These are phyloP conservation scores for Apostasia shenzhenica DNA, from an alignment of 106 monocot species.

Conservation along the genomic window DNA sequence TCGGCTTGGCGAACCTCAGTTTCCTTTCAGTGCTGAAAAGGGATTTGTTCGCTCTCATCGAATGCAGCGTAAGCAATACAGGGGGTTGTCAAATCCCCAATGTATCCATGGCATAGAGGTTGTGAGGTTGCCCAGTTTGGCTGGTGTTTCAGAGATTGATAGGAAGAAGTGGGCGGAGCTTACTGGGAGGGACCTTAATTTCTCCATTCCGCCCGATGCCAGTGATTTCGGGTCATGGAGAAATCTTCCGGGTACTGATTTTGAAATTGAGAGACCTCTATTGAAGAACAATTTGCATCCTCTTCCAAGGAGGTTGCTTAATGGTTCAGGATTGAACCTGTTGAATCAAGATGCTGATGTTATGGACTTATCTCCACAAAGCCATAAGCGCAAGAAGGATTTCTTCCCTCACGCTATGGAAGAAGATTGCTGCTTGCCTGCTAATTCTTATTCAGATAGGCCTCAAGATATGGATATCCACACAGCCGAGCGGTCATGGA, in stretches of 20 bases:
- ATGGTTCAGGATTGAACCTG: constrained; percentile 18
- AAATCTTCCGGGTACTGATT: constrained; percentile 28
- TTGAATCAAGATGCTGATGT: constrained; percentile 17
- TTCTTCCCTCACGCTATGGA: constrained; percentile 20
- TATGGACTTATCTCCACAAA: constrained; percentile 21
- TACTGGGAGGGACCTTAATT: constrained; percentile 31
- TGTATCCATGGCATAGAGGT: constrained; percentile 38
- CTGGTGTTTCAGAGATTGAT: constrained; percentile 18
- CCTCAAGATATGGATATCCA: constrained; percentile 27
- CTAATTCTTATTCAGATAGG: constrained; percentile 7
- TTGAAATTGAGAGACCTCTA: constrained; percentile 32
- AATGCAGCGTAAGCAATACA: constrained; percentile 41
- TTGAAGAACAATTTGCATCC: constrained; percentile 5
- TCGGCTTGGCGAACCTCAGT: constrained; percentile 32
- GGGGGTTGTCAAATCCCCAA: constrained; percentile 36
- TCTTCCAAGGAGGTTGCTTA: constrained; percentile 15
- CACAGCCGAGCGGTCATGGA: constrained; percentile 20
- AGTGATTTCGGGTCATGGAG: constrained; percentile 36
- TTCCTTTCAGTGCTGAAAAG: constrained; percentile 29
- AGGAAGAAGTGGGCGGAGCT: constrained; percentile 35
- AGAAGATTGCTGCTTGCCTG: constrained; percentile 18
- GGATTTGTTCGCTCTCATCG: constrained; percentile 35
- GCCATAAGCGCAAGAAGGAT: constrained; percentile 32
- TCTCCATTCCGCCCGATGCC: constrained; percentile 25
- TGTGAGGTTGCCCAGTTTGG: constrained; percentile 24